phyloP scores from a whole-genome alignment of 257 asterid genomes.

The Datura wrightii region DNA sequence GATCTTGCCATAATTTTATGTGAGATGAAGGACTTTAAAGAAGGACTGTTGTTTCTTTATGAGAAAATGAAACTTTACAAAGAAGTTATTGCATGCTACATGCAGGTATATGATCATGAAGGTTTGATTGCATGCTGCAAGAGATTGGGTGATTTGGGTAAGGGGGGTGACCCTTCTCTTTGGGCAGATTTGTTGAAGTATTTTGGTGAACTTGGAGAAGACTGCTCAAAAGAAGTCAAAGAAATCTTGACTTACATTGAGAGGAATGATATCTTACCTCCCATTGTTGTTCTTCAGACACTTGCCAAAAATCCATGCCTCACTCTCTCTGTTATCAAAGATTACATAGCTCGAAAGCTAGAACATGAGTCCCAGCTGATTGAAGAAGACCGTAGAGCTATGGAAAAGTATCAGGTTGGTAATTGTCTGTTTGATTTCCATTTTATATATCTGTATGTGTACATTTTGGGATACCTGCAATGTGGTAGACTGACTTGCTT shows the following conservation, averaged over 20 bases:
- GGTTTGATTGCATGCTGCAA: conserved; percentile 98
- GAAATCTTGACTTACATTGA: conserved; percentile 84
- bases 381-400: conserved; percentile 83
- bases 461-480: not conserved
- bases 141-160: conserved; percentile 87
- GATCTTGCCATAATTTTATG: conserved; percentile 91
- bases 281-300: conserved; percentile 88
- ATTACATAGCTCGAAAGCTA: conserved; percentile 89
- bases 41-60: conserved; percentile 80
- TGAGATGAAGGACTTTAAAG: conserved; percentile 80
- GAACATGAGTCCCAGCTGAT: conserved; percentile 89
- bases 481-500: not conserved
- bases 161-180: conserved; percentile 89
- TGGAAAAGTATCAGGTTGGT: conserved; percentile 88
- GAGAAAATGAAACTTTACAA: conserved; percentile 95
- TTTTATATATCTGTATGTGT: not conserved
- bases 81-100: conserved; percentile 94
- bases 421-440: not conserved
- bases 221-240: conserved; percentile 93
- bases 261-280: conserved; percentile 94
- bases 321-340: conserved; percentile 88
- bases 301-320: conserved; percentile 91
- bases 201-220: conserved; percentile 98
- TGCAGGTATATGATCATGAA: conserved; percentile 92
- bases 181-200: conserved; percentile 94